Evolutionary conservation across 371 early-diverging fungal species (phyloP).

Genomic region (Syncephalastrum monosporum): DNA sequence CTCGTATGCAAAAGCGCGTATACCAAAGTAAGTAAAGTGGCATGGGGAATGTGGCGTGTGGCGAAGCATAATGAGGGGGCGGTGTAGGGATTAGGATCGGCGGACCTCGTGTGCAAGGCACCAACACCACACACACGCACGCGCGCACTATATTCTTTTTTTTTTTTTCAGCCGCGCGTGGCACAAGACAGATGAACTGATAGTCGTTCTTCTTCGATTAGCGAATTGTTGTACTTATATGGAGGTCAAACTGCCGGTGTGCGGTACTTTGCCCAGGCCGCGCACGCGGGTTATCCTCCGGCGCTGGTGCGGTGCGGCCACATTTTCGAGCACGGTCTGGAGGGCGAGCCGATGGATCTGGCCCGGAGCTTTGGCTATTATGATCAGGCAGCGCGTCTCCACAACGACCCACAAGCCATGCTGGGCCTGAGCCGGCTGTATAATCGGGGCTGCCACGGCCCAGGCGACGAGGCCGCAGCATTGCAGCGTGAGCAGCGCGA

Average conservation of each 20-base stretch:
- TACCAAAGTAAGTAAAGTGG: slow-evolving; percentile 27
- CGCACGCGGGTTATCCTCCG: slow-evolving; percentile 18
- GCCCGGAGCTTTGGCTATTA: slow-evolving; percentile 21
- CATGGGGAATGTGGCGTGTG: no score
- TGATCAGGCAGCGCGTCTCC: slow-evolving; percentile 16
- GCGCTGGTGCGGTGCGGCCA: slow-evolving; percentile 22
- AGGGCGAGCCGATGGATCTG: slow-evolving; percentile 19
- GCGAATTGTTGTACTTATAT: neutral
- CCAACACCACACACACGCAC: no score
- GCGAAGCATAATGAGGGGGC: no score
- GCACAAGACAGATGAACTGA: no score
- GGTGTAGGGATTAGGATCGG: no score
- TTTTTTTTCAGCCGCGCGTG: no score
- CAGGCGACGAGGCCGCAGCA: slow-evolving; percentile 14
- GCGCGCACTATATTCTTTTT: no score
- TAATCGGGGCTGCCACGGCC: slow-evolving; percentile 22
- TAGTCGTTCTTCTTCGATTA: no score
- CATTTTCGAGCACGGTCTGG: slow-evolving; percentile 25
- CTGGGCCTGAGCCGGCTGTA: slow-evolving; percentile 28
- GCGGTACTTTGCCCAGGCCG: slow-evolving; percentile 21
- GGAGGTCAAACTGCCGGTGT: slow-evolving; percentile 17
- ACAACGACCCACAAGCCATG: slow-evolving; percentile 22
- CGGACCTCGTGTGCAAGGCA: no score
- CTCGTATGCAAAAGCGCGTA: slow-evolving; percentile 28
- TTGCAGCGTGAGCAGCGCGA: slow-evolving; percentile 16